These are phyloP conservation scores for Xylariaceae sp. DNA, from an alignment of 2,329 filamentous ascomycete genomes.

Conservation along the genomic window DNA sequence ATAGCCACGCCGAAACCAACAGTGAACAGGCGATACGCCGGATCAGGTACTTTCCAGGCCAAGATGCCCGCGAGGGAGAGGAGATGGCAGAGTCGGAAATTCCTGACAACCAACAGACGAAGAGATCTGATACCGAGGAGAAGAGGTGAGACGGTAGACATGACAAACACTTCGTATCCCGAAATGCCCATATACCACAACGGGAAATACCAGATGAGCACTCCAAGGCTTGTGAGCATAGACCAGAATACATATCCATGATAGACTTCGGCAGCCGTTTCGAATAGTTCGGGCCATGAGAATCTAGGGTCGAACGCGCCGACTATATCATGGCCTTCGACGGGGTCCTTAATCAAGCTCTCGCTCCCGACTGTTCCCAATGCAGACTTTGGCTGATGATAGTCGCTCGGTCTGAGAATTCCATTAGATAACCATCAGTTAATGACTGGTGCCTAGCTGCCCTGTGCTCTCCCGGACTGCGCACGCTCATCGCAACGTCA, in stretches of 20 bases:
- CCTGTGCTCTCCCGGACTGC: conserved; percentile 27
- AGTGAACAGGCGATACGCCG: conserved; percentile 69
- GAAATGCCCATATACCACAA: conserved; percentile 99
- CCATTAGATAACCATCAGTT: conserved; percentile 22
- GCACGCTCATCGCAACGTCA: no score
- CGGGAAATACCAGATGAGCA: conserved; percentile 96
- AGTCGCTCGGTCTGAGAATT: conserved; percentile 41
- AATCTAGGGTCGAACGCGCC: conserved; percentile 68
- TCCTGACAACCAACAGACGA: conserved; percentile 60
- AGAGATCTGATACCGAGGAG: conserved; percentile 67
- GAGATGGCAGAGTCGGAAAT: conserved; percentile 67
- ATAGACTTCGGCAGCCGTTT: conserved; percentile 84
- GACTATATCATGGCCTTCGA: conserved; percentile 37
- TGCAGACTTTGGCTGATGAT: conserved; percentile 43
- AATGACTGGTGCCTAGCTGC: conserved; percentile 4
- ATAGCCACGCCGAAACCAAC: conserved; percentile 77
- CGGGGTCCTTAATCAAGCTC: background rate
- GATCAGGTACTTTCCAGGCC: conserved; percentile 70
- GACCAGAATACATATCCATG: conserved; percentile 97
- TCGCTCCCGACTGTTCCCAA: conserved; percentile 73
- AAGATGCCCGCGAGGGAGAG: conserved; percentile 72
- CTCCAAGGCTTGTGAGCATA: conserved; percentile 79
- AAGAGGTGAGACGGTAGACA: conserved; percentile 76
- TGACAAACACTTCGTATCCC: conserved; percentile 85
- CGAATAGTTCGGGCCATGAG: conserved; percentile 66